Conservation (phyloP, 805 yeast species). For the Cyberlindnera euphorbiae region DNA sequence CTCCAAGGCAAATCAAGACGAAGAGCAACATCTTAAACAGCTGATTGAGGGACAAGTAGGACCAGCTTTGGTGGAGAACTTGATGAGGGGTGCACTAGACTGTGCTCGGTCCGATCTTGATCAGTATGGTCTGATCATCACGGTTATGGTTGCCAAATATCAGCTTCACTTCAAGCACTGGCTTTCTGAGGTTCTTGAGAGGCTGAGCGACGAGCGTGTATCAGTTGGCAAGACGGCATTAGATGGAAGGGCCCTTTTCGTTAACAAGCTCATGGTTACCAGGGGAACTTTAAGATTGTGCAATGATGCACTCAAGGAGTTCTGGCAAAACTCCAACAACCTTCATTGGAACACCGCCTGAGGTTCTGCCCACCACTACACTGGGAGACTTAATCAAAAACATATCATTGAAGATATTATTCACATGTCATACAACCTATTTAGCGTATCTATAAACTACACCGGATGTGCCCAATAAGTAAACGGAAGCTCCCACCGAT, state of each 20-base stretch:
- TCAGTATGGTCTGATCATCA: slow-evolving; percentile 46
- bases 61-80: slow-evolving; percentile 28
- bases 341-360: slow-evolving; percentile 29
- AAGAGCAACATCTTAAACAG: slow-evolving; percentile 26
- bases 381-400: too few species aligned
- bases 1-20: slow-evolving; percentile 41
- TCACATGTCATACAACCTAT: not conserved
- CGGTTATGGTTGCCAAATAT: slow-evolving; percentile 44
- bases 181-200: slow-evolving; percentile 32
- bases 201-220: slow-evolving; percentile 27
- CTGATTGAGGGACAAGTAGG: slow-evolving; percentile 29
- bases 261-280: slow-evolving; percentile 54
- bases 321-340: slow-evolving; percentile 63
- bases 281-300: slow-evolving; percentile 59
- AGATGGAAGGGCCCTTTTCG: slow-evolving; percentile 37
- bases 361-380: not conserved
- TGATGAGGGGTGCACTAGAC: slow-evolving; percentile 43
- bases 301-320: slow-evolving; percentile 50
- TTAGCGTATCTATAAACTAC: slow-evolving; percentile 3
- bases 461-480: slow-evolving; percentile 1
- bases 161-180: slow-evolving; percentile 46
- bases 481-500: not conserved
- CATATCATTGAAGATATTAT: too few species aligned
- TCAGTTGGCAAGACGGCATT: slow-evolving; percentile 24
- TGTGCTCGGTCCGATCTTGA: slow-evolving; percentile 57